Base-by-base conservation (phyloP, 1,284 basidiomycete species). In the Moniliophthora roreri region DNA sequence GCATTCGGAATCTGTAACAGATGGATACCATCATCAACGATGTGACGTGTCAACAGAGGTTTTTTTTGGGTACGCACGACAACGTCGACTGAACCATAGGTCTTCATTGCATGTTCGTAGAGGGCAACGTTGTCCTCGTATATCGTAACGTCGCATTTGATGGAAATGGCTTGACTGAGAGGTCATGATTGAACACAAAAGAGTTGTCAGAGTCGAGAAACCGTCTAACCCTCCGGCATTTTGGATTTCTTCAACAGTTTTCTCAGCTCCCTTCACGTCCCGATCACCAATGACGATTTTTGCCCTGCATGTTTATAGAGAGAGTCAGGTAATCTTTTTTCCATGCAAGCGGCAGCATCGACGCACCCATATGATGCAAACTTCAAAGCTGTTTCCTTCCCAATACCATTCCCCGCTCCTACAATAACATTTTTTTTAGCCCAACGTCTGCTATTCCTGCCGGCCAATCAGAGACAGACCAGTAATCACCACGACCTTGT, bases 351-450 rank as follows among this genome's bases (percentile, higher is more conserved):
- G 54, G 28, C 15, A 44, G 21, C 23, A 20, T n/a, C n/a, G n/a
- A n/a, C 73, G 51, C 47, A 81, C 81, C 80, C 79, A 53, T 74
- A 62, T 35, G 66, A 67, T 5, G 75, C 80, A 55, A 79, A 78
- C 13, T 66, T 69, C 3, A 73, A 57, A 2, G 79, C 77, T 7
- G 77, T 65, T 52, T 75, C 73, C 64, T 69, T 76, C 11, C 83
- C 82, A 53, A 85, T 80, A 0, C 82, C 83, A 60, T 76, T 78
- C 0, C 76, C 80, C 41, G 75, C 82, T 51, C 81, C 80, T 78
- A 51, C 46, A 47, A 26, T 24, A 37, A 35, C 20, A 37, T 21
- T 4, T 39, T 11, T 50, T n/a, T 49, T 37, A 24, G 47, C 13
- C 5, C 48, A 38, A 18, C 8, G 32, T 21, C 46, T 10, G 39